phyloP scores from a whole-genome alignment of 371 early-diverging fungal genomes.

The Actinomortierella ambigua region DNA sequence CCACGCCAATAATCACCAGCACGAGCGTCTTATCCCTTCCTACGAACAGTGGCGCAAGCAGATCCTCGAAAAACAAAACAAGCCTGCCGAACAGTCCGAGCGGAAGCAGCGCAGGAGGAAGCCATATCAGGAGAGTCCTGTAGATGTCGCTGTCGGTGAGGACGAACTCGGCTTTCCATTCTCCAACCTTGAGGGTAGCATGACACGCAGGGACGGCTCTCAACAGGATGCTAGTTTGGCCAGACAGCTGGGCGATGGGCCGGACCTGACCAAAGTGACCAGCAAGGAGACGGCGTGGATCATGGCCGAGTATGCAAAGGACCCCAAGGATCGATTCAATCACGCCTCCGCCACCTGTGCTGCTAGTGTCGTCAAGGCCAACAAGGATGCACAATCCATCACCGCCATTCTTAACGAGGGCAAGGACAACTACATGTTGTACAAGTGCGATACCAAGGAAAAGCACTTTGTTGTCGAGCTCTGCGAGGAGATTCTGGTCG shows the following conservation, averaged over 20 bases:
- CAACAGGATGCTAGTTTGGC: conserved; percentile 22
- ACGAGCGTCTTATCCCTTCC: conserved; percentile 41
- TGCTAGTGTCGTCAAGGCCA: conserved; percentile 83
- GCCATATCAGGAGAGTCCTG: conserved; percentile 39
- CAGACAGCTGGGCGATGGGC: conserved; percentile 33
- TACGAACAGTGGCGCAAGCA: conserved; percentile 48
- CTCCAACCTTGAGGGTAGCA: conserved; percentile 25
- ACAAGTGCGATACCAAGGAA: conserved; percentile 74
- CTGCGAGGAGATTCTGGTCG: conserved; percentile 92
- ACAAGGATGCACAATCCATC: conserved; percentile 83
- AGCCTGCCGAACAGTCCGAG: conserved; percentile 17
- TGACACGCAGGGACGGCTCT: conserved; percentile 12
- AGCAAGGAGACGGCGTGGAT: conserved; percentile 24
- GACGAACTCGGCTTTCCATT: conserved; percentile 42
- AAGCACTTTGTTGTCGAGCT: conserved; percentile 92
- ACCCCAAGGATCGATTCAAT: conserved; percentile 85
- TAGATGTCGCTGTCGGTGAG: conserved; percentile 42
- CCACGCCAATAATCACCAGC: background rate
- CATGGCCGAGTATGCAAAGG: conserved; percentile 46
- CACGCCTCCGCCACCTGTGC: conserved; percentile 95
- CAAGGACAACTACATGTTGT: conserved; percentile 95
- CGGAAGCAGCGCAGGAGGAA: conserved; percentile 38
- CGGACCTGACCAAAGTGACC: conserved; percentile 16
- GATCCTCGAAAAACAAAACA: conserved; percentile 33
- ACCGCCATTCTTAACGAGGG: conserved; percentile 84